These are phyloP conservation scores for Eucalyptus shirleyi DNA, from an alignment of 345 rosid genomes.

Conservation along the genomic window DNA sequence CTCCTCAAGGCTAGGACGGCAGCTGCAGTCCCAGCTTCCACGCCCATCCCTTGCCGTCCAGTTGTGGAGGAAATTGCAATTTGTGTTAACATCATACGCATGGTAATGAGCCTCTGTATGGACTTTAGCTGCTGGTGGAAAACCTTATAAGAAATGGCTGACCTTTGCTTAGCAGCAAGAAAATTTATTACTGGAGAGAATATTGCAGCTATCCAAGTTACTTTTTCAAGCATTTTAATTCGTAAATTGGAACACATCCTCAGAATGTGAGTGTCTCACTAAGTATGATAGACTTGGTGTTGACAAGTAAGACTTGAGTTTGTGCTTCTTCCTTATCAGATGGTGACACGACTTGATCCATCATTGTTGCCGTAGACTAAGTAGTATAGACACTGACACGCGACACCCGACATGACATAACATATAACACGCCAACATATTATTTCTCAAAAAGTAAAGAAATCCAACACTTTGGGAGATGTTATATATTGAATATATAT, in stretches of 20 bases:
- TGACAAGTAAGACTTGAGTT: background rate
- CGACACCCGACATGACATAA: too few relatives aligned
- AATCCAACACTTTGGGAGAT: fast-evolving
- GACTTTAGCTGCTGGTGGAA: background rate
- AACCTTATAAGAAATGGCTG: background rate
- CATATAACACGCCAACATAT: too few relatives aligned
- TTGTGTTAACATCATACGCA: background rate
- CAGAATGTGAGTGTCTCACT: background rate
- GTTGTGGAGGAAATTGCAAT: background rate
- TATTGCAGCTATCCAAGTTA: background rate
- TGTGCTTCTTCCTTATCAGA: background rate
- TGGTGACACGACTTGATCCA: background rate
- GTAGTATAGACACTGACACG: too few relatives aligned
- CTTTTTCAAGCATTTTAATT: background rate
- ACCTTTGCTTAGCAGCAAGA: background rate
- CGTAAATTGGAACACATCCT: background rate
- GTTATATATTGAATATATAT: too few relatives aligned
- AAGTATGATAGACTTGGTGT: background rate
- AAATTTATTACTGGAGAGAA: background rate
- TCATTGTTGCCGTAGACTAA: background rate
- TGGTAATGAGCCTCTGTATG: background rate
- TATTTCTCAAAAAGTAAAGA: too few relatives aligned
- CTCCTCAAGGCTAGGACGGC: background rate
- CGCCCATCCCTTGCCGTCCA: background rate
- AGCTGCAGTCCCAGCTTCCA: background rate